Base-by-base conservation (phyloP, 305 asterid species). In the Fraxinus ornus region DNA sequence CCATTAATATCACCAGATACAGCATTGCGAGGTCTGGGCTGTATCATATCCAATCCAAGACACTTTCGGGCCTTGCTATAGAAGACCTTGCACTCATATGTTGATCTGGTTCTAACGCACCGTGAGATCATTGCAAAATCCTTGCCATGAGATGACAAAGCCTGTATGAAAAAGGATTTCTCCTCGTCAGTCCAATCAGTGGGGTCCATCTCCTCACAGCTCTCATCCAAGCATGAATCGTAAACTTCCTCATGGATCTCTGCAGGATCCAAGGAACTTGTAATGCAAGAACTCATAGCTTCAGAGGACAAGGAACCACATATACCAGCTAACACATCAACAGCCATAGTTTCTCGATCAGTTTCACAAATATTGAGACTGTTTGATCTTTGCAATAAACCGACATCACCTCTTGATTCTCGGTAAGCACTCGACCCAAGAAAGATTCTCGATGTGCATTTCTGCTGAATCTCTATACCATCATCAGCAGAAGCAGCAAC, bases 211-310 rank as follows among this genome's bases (percentile, higher is more conserved):
- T 94, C 98, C 84, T 91, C 97, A 85, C 94, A 94, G 91, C 98
- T 94, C 91, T 91, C 99, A 78, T 94, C 97, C 2, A 98, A 94
- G 86, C 93, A 93, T 81, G 92, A 98, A 80, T 92, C 97, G 76
- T 95, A 97, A 64, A 88, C 81, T 83, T 93, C 98, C 81, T 90
- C 92, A 84, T 78, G 88, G 57, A 91, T 91, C 80, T 93, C 97
- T 33, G 89, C 89, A 83, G 91, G 93, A 81, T 96, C 99, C 80
- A 88, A 89, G 75, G 98, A 93, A 89, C 94, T 94, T n/a, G 98
- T 92, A 84, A 92, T 94, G 91, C 98, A 92, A 78, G 98, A 96
- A 89, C 98, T 91, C 98, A 94, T 91, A 64, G 98, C 98, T 90
- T 96, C 99, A 44, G 99, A 92, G 24, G 99, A 96, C 21, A 94